phyloP scores from a whole-genome alignment of 2,329 filamentous ascomycete species.

The Penicillium expansum region DNA sequence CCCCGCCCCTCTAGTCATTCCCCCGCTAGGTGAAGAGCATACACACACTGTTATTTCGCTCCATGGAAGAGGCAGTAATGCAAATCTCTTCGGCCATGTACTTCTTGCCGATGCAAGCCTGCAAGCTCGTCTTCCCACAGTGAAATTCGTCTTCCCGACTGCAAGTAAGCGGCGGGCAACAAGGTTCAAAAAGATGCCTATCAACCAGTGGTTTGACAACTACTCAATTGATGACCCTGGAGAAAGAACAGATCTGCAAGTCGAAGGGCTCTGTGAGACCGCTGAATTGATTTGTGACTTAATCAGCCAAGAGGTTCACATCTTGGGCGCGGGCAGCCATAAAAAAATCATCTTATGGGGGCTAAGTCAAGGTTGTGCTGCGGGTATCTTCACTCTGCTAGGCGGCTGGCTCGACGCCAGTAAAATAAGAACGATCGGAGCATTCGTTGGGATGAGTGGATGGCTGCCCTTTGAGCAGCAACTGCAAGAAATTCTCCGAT shows the following conservation, averaged over 20 bases:
- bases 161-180: conserved; percentile 46
- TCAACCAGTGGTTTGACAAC: conserved; percentile 55
- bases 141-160: conserved; percentile 54
- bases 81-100: conserved; percentile 34
- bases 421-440: conserved; percentile 32
- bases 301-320: conserved; percentile 33
- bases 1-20: conserved; percentile 7
- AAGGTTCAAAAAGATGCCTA: conserved; percentile 42
- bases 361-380: conserved; percentile 55
- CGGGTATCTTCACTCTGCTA: conserved; percentile 45
- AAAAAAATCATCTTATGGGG: conserved; percentile 51
- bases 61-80: conserved; percentile 42
- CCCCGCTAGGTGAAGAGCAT: conserved; percentile 1
- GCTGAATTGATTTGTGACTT: conserved; percentile 35
- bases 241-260: conserved; percentile 44
- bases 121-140: conserved; percentile 19
- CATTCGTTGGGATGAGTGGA: conserved; percentile 50
- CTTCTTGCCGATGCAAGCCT: conserved; percentile 29
- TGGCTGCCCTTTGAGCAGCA: conserved; percentile 43
- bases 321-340: conserved; percentile 26
- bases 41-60: conserved; percentile 15
- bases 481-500: conserved; percentile 28
- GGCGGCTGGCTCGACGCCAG: conserved; percentile 29
- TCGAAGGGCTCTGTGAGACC: conserved; percentile 48
- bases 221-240: conserved; percentile 43